A percentile compares a stretch with the other conserved stretches of the same genome.
Evolutionary conservation across 805 yeast species (phyloP).

Genomic region (Allodekkera sacchari): DNA sequence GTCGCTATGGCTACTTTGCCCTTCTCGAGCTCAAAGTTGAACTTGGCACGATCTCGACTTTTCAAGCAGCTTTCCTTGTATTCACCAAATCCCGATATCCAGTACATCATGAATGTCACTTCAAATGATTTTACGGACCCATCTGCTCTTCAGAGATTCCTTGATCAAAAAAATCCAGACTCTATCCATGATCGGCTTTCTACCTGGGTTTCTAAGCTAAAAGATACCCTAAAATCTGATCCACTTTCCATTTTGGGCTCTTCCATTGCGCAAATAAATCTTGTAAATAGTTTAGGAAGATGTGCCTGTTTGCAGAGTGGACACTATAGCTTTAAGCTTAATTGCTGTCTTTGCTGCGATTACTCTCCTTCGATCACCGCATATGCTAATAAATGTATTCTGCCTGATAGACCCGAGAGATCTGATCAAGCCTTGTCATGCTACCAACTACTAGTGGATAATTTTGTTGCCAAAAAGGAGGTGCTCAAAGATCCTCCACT

Average conservation of each 20-base stretch:
- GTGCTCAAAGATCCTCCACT: no score
- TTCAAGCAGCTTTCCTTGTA: no score
- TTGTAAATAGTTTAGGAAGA: conserved; percentile 32
- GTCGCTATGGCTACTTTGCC: no score
- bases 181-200: no score
- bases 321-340: conserved; percentile 25
- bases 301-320: conserved; percentile 34
- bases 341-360: conserved; percentile 33
- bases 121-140: background rate
- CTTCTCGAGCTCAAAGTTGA: no score
- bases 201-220: conserved; percentile 9
- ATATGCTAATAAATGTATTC: conserved; percentile 7
- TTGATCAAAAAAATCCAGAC: no score
- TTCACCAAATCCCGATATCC: background rate
- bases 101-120: background rate
- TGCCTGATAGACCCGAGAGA: no score
- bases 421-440: no score
- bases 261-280: conserved; percentile 14
- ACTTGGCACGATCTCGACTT: no score
- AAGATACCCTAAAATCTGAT: conserved; percentile 1
- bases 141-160: no score
- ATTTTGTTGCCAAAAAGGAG: no score
- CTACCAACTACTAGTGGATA: no score
- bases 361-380: conserved; percentile 3
- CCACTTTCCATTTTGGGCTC: conserved; percentile 3